Base-by-base conservation (phyloP, 2,329 filamentous ascomycete species). In the Microcyclosporella mali region DNA sequence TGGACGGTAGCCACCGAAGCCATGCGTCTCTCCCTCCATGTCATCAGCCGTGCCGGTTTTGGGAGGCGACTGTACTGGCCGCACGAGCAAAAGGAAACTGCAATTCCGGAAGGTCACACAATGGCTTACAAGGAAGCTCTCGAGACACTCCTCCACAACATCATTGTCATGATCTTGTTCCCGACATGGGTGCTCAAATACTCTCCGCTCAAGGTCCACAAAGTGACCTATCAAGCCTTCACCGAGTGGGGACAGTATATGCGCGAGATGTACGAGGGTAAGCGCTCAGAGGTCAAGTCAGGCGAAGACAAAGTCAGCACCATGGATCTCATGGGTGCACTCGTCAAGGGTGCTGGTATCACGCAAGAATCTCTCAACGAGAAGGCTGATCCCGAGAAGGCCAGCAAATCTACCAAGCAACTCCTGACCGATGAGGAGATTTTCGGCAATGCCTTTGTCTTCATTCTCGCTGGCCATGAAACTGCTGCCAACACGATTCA, bases 401-500 rank as follows among this genome's bases (percentile, higher is more conserved):
- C 71, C 75, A 66, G 73, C 17, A 16, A 19, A 8, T n/a, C n/a
- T n/a, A 71, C 12, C 69, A 74, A 61, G 49, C 67, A 64, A 10
- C 61, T 63, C 14, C 63, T 84, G n/a, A 71, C 66, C 4, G 76
- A 81, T 49, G 71, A 73, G 3, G 83, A 88, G 42, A 82, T 89
- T 45, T 67, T 85, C 19, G 83, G 84, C 38, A 88, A 88, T 57
- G 79, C 83, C 16, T 77, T 77, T 46, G 70, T 75, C 37, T 66
- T 78, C 47, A 73, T 77, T 47, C 70, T 89, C 1, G 85, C 86
- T 0, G 86, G 86, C 10, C 85, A 92, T 63, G 86, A 92, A 64
- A 89, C 85, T 1, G 84, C 84, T 2, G 85, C 85, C 36, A 87
- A 85, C 62, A 75, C 78, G 3, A 70, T 88, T 30, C 82, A 89